A percentile compares a stretch with the other conserved stretches of the same genome.
Evolutionary conservation across 805 yeast species (phyloP).

Genomic region (Huiozyma naganishii): DNA sequence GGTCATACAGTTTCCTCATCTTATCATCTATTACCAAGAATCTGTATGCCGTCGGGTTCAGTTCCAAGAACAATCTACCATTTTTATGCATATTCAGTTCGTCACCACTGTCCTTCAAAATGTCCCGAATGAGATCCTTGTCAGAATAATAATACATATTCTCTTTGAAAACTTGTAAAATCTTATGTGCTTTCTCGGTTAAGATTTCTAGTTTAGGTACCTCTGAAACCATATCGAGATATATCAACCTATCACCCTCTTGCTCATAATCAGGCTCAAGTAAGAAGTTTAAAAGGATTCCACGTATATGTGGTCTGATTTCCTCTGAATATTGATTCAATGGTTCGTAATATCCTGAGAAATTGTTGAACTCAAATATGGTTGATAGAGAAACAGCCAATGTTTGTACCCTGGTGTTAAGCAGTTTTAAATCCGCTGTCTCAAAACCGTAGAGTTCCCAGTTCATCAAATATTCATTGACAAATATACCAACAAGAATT

Average conservation of each 20-base stretch:
- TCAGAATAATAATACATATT: constrained; percentile 34
- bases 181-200: constrained; percentile 28
- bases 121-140: constrained; percentile 46
- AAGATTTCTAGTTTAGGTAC: constrained; percentile 16
- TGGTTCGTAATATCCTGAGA: constrained; percentile 24
- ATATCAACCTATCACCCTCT: constrained; percentile 20
- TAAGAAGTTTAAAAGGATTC: constrained; percentile 16
- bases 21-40: constrained; percentile 43
- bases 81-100: constrained; percentile 32
- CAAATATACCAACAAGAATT: constrained; percentile 19
- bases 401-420: constrained; percentile 11
- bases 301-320: constrained; percentile 19
- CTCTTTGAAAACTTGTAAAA: constrained; percentile 35
- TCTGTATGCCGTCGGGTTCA: constrained; percentile 45
- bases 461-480: constrained; percentile 16
- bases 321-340: constrained; percentile 26
- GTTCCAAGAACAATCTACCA: constrained; percentile 33
- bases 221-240: constrained; percentile 23
- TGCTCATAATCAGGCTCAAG: constrained; percentile 24
- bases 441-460: constrained; percentile 17
- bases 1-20: constrained; percentile 49
- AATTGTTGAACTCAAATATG: constrained; percentile 21
- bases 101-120: constrained; percentile 29
- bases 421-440: background rate
- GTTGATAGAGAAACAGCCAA: constrained; percentile 13